phyloP scores from a whole-genome alignment of 2,329 filamentous ascomycete species.

The Colletotrichum ledebouriae region DNA sequence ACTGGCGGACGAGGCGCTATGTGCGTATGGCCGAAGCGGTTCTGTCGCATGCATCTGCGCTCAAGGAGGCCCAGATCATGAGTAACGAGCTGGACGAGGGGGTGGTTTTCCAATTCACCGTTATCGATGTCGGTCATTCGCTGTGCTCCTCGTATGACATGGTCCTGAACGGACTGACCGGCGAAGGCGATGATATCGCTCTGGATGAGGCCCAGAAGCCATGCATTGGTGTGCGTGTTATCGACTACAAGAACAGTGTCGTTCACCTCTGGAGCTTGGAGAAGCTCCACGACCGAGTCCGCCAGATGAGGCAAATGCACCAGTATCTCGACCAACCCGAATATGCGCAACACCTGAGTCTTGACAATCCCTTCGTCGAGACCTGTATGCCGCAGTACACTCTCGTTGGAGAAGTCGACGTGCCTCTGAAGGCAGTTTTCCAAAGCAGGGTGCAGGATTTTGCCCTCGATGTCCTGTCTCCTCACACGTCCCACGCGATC shows the following conservation, averaged over 20 bases:
- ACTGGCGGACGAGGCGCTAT: conserved; percentile 88
- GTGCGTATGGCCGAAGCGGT: conserved; percentile 95
- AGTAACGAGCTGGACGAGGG: conserved; percentile 95
- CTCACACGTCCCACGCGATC: conserved; percentile 90
- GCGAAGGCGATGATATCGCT: conserved; percentile 85
- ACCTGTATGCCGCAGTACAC: conserved; percentile 93
- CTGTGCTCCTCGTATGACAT: conserved; percentile 96
- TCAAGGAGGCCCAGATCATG: conserved; percentile 98
- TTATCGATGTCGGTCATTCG: conserved; percentile 89
- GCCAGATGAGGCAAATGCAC: conserved; percentile 95
- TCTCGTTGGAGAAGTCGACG: conserved; percentile 90
- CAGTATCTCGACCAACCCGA: conserved; percentile 97
- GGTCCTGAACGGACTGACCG: conserved; percentile 89
- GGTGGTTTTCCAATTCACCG: conserved; percentile 94
- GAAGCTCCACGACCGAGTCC: conserved; percentile 88
- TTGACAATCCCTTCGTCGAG: conserved; percentile 94
- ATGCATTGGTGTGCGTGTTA: conserved; percentile 88
- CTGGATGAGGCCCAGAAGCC: conserved; percentile 88
- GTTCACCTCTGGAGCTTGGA: conserved; percentile 95
- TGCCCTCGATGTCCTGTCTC: conserved; percentile 88
- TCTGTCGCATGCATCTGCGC: conserved; percentile 84
- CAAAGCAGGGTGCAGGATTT: conserved; percentile 96
- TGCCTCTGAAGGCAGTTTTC: conserved; percentile 92
- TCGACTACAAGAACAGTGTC: conserved; percentile 89
- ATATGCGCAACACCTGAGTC: conserved; percentile 90